Conservation (phyloP, 1,139 yeast genomes). For the Schwanniomyces etchellsii region DNA sequence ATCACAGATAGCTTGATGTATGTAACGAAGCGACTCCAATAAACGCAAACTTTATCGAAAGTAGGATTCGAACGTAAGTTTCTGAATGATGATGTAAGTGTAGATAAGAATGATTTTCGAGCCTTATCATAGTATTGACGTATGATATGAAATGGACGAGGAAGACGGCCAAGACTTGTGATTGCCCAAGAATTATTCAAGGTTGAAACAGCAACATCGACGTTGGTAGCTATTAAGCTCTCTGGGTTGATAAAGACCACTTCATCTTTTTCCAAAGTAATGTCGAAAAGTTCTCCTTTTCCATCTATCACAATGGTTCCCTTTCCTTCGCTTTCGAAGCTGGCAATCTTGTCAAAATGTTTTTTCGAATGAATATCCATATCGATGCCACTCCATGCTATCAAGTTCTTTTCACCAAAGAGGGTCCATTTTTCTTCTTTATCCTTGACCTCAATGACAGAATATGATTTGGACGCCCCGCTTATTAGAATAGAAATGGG, state of each 20-base stretch:
- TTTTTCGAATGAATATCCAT: slow-evolving; percentile 16
- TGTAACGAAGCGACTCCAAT: background rate
- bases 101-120: no score
- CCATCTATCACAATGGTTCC: slow-evolving; percentile 35
- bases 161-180: background rate
- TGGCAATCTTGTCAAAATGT: slow-evolving; percentile 14
- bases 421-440: slow-evolving; percentile 28
- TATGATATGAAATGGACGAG: background rate
- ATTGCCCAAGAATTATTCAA: background rate
- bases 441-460: slow-evolving; percentile 17
- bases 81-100: background rate
- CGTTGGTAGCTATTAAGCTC: slow-evolving; percentile 27
- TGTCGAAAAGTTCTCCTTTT: slow-evolving; percentile 26
- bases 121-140: background rate
- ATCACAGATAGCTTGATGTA: slow-evolving; percentile 3
- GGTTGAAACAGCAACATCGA: background rate
- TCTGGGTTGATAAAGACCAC: slow-evolving; percentile 28
- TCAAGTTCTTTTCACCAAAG: slow-evolving; percentile 22
- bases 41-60: no score
- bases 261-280: slow-evolving; percentile 26
- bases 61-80: background rate
- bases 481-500: slow-evolving; percentile 26
- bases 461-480: slow-evolving; percentile 21
- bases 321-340: slow-evolving; percentile 24
- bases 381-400: slow-evolving; percentile 44